Percentiles rank a stretch among this genome's conserved stretches.
These are phyloP conservation scores for Theobroma grandiflorum DNA, from an alignment of 441 rosid genomes.

Conservation along the genomic window DNA sequence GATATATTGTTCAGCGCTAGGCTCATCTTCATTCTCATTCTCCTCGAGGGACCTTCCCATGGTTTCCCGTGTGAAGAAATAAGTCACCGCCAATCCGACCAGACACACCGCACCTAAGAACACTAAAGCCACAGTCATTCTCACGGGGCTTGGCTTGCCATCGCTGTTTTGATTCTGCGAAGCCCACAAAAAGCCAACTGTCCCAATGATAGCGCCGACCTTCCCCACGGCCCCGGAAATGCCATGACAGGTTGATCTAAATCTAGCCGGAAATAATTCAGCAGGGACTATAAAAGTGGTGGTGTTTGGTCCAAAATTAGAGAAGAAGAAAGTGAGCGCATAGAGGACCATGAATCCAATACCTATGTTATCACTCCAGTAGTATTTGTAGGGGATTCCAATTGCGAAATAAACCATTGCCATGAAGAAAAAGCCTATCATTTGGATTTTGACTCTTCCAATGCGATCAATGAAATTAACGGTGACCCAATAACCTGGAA, in stretches of 20 bases:
- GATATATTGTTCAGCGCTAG: neutral
- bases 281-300: slow-evolving; percentile 86
- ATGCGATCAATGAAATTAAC: slow-evolving; percentile 65
- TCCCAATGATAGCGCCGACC: slow-evolving; percentile 71
- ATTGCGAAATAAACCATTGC: slow-evolving; percentile 56
- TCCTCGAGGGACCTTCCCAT: slow-evolving; percentile 81
- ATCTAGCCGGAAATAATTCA: slow-evolving; percentile 81
- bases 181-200: slow-evolving; percentile 62
- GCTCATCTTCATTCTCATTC: slow-evolving; percentile 50
- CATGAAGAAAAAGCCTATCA: slow-evolving; percentile 68
- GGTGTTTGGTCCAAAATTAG: slow-evolving; percentile 83
- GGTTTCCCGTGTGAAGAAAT: slow-evolving; percentile 64
- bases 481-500: slow-evolving; percentile 76
- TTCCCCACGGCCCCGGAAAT: slow-evolving; percentile 78
- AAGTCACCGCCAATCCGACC: slow-evolving; percentile 57
- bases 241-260: slow-evolving; percentile 83
- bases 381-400: slow-evolving; percentile 51
- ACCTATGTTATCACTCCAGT: slow-evolving; percentile 39
- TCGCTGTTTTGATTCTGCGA: slow-evolving; percentile 6
- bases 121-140: slow-evolving; percentile 50
- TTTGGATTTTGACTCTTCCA: slow-evolving; percentile 68
- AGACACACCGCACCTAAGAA: slow-evolving; percentile 59
- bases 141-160: slow-evolving; percentile 4
- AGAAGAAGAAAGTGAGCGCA: slow-evolving; percentile 64
- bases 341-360: slow-evolving; percentile 55